Evolutionary conservation across 2,329 filamentous ascomycete species (phyloP).

Genomic region (Fusarium clavum): DNA sequence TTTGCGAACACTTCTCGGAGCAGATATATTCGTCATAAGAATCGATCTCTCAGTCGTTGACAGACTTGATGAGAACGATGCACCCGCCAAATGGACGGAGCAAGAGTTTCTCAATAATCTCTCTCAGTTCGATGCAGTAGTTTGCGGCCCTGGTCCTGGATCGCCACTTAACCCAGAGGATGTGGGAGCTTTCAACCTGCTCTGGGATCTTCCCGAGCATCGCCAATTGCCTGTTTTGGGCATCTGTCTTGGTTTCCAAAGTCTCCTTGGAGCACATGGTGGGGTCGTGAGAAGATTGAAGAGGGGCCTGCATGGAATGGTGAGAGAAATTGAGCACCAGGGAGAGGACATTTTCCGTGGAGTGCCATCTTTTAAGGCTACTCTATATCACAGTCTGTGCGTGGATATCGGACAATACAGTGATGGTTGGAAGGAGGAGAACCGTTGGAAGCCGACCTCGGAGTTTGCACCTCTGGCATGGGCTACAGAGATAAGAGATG

Average conservation of each 20-base stretch:
- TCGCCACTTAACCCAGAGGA: constrained; percentile 78
- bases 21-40: constrained; percentile 66
- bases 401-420: constrained; percentile 62
- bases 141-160: constrained; percentile 92
- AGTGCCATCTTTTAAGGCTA: constrained; percentile 72
- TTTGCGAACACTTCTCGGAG: constrained; percentile 75
- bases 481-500: constrained; percentile 61
- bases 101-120: constrained; percentile 57
- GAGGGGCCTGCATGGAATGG: constrained; percentile 85
- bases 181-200: constrained; percentile 80
- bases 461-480: constrained; percentile 71
- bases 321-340: constrained; percentile 73
- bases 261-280: constrained; percentile 76
- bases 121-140: constrained; percentile 79
- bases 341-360: constrained; percentile 72
- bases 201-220: constrained; percentile 75
- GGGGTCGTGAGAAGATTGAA: constrained; percentile 72
- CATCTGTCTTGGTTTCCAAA: constrained; percentile 91
- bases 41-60: constrained; percentile 64
- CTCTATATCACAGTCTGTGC: constrained; percentile 78
- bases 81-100: constrained; percentile 54
- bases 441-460: constrained; percentile 57
- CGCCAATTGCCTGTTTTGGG: constrained; percentile 81
- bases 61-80: constrained; percentile 13
- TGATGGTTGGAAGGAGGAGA: constrained; percentile 33